These are phyloP conservation scores for Mycena maculata DNA, from an alignment of 768 basidiomycete species.

Conservation along the genomic window DNA sequence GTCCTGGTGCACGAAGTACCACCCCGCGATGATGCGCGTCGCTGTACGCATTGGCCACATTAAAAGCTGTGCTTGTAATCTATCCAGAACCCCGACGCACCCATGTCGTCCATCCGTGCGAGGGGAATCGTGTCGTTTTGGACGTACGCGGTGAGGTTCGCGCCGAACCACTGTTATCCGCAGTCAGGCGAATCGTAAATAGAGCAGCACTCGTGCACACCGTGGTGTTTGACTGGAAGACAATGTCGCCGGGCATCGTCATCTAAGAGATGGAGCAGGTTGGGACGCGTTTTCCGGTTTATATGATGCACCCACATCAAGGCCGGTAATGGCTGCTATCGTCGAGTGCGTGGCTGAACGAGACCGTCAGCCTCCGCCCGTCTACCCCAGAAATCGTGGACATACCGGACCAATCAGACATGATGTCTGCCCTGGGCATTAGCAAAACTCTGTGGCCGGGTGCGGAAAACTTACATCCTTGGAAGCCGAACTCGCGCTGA, in stretches of 20 bases:
- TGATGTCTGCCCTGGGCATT: conserved; percentile 55
- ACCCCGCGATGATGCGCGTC: conserved; percentile 78
- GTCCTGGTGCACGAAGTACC: conserved; percentile 78
- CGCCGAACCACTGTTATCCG: conserved; percentile 68
- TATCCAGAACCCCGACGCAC: conserved; percentile 41
- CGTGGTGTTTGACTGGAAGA: conserved; percentile 45
- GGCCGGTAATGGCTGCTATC: conserved; percentile 66
- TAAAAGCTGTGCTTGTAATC: not conserved
- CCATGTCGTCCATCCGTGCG: conserved; percentile 81
- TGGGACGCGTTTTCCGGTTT: not conserved
- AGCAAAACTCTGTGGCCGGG: not conserved
- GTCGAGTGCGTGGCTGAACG: conserved; percentile 64
- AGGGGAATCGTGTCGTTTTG: conserved; percentile 77
- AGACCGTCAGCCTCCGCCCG: not conserved
- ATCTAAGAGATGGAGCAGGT: conserved; percentile 58
- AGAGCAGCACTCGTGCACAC: not conserved
- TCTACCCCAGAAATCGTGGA: not conserved
- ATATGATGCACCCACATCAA: conserved; percentile 62
- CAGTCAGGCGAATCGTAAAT: conserved; percentile 53
- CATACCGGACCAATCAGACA: conserved; percentile 80
- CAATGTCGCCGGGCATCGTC: conserved; percentile 75
- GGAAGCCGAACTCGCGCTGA: conserved; percentile 74
- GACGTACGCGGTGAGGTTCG: conserved; percentile 74
- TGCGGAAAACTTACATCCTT: conserved; percentile 72
- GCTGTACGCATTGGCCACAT: conserved; percentile 53